Evolutionary conservation across 2,329 filamentous ascomycete genomes (phyloP).

Genomic region (Fusarium sp.): DNA sequence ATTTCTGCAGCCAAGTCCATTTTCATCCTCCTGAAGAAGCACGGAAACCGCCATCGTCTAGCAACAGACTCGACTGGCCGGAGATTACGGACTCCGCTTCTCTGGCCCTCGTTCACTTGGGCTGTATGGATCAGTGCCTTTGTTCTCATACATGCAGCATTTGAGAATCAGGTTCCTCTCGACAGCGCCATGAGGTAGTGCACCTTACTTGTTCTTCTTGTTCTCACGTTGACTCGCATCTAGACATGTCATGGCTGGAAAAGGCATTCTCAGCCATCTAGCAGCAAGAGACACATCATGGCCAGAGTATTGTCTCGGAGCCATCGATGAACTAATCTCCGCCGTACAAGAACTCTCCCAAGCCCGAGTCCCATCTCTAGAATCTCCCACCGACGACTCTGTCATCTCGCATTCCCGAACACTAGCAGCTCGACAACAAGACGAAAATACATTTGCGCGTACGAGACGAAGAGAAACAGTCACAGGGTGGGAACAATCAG

Average conservation of each 20-base stretch:
- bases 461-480: constrained; percentile 16
- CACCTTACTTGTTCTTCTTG: accelerated
- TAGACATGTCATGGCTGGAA: constrained; percentile 48
- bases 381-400: constrained; percentile 26
- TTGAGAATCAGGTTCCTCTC: constrained; percentile 56
- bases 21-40: constrained; percentile 54
- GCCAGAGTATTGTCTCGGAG: constrained; percentile 50
- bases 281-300: constrained; percentile 49
- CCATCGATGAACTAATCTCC: constrained; percentile 49
- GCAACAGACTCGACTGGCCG: constrained; percentile 9
- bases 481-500: not conserved
- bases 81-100: constrained; percentile 47
- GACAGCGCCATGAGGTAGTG: constrained; percentile 54
- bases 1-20: constrained; percentile 63
- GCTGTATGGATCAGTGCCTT: constrained; percentile 66
- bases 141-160: constrained; percentile 63
- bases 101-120: constrained; percentile 67
- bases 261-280: constrained; percentile 44
- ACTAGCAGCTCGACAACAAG: not conserved
- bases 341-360: constrained; percentile 45
- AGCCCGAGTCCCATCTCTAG: constrained; percentile 12
- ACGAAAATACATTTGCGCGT: not conserved
- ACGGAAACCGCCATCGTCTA: constrained; percentile 33
- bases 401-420: constrained; percentile 13
- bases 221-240: not conserved